Percentiles rank a stretch among this genome's conserved stretches.
Conservation (phyloP, 148 eudicot genomes). For the Diospyros lotus region DNA sequence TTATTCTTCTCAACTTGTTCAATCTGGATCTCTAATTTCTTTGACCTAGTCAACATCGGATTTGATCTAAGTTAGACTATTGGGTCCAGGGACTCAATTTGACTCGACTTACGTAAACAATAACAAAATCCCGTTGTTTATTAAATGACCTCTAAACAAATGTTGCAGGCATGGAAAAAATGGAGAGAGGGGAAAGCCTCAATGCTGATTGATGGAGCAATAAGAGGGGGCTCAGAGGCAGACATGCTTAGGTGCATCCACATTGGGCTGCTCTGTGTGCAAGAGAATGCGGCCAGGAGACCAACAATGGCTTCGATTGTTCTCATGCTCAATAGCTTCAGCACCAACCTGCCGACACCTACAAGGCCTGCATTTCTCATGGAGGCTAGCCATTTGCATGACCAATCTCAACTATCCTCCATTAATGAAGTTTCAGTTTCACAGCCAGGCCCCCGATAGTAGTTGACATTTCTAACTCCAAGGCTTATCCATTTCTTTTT, state of each 20-base stretch:
- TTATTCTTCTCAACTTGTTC: neutral
- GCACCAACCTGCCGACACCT: conserved; percentile 24
- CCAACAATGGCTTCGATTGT: conserved; percentile 30
- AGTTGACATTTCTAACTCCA: neutral
- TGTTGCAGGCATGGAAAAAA: no score
- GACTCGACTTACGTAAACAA: no score
- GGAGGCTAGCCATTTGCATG: neutral
- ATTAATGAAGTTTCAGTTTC: conserved; percentile 18
- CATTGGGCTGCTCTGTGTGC: conserved; percentile 12
- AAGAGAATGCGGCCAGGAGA: conserved; percentile 22
- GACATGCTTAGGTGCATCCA: conserved; percentile 11
- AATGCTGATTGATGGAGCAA: no score
- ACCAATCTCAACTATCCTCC: neutral
- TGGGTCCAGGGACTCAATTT: no score
- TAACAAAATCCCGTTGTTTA: no score
- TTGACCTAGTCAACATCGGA: no score
- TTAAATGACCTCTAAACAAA: neutral
- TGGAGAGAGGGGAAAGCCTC: no score
- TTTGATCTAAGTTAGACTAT: no score
- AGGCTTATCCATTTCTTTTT: no score
- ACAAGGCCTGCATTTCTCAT: conserved; percentile 23
- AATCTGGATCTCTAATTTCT: no score
- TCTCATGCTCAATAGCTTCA: conserved; percentile 24
- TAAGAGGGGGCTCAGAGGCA: no score
- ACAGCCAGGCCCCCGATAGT: conserved; percentile 8